Evolutionary conservation across 306 rosid genomes (phyloP).

Genomic region (Ceratonia siliqua): DNA sequence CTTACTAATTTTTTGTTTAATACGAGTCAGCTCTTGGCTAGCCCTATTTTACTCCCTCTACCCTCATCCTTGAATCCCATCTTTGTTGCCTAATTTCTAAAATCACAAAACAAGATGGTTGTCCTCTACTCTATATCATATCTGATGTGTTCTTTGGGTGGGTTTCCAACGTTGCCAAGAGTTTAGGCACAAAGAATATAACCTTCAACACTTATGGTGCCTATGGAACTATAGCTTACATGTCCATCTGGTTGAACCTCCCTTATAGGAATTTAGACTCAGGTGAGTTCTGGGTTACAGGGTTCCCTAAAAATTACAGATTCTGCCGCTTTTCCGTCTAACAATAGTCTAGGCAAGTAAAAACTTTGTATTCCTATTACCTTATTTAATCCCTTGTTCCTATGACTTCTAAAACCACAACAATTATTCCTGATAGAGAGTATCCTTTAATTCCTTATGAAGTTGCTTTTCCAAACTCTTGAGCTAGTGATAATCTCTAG

Average conservation of each 20-base stretch:
- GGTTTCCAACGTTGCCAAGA: slow-evolving; percentile 54
- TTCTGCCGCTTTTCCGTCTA: slow-evolving; percentile 48
- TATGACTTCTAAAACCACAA: no score
- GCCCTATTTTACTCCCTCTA: no score
- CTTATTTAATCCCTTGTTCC: no score
- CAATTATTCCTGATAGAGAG: no score
- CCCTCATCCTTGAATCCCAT: slow-evolving; percentile 65
- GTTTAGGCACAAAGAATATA: slow-evolving; percentile 41
- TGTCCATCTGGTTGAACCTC: slow-evolving; percentile 64
- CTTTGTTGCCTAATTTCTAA: slow-evolving; percentile 37
- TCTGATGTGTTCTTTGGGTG: slow-evolving; percentile 66
- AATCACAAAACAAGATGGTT: slow-evolving; percentile 46
- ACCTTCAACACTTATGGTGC: slow-evolving; percentile 69
- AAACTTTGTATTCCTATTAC: no score
- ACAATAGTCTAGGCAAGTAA: no score
- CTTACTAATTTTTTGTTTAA: no score
- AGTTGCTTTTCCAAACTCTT: no score
- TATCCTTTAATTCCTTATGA: no score
- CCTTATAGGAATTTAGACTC: slow-evolving; percentile 53
- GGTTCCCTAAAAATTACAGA: slow-evolving; percentile 57
- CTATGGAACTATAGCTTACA: slow-evolving; percentile 65
- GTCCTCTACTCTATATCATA: slow-evolving; percentile 39
- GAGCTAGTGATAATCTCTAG: no score
- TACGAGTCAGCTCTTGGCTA: no score
- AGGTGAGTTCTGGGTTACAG: slow-evolving; percentile 55